A percentile compares a stretch with the other conserved stretches of the same genome.
Evolutionary conservation across 768 basidiomycete species (phyloP).

Genomic region (Rhodotorula babjevae): DNA sequence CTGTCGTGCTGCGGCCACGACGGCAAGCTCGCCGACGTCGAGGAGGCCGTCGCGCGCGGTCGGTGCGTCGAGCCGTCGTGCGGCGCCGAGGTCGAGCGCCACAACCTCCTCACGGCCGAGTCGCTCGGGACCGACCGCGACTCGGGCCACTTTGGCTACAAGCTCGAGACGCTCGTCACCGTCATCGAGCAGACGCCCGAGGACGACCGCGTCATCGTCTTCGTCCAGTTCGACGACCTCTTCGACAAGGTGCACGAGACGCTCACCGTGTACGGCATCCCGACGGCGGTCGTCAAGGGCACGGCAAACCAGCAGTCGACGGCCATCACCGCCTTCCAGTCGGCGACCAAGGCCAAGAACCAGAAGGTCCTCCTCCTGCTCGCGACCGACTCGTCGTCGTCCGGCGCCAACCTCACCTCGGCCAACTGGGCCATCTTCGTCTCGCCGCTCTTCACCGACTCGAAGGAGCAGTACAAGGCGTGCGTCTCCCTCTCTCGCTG

Average conservation of each 20-base stretch:
- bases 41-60: constrained; percentile 59
- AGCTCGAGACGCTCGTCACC: constrained; percentile 57
- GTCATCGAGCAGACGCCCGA: constrained; percentile 73
- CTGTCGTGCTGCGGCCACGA: constrained; percentile 88
- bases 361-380: constrained; percentile 73
- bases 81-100: constrained; percentile 62
- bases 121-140: constrained; percentile 45
- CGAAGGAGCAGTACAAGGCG: constrained; percentile 77
- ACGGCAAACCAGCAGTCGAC: constrained; percentile 67
- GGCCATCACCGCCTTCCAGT: constrained; percentile 79
- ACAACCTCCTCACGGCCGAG: constrained; percentile 45
- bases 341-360: constrained; percentile 58
- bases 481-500: constrained; percentile 45
- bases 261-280: constrained; percentile 63
- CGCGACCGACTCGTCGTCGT: constrained; percentile 92
- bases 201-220: constrained; percentile 78
- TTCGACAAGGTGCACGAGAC: constrained; percentile 86
- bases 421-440: constrained; percentile 95
- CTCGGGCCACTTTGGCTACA: constrained; percentile 46
- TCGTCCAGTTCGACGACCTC: constrained; percentile 93
- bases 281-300: constrained; percentile 61
- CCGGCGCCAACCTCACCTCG: constrained; percentile 73
- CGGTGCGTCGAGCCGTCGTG: neutral
- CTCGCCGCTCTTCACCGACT: constrained; percentile 76
- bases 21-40: constrained; percentile 73